Base-by-base conservation (phyloP, 2,329 filamentous ascomycete species). In the Diaporthe vaccinii region DNA sequence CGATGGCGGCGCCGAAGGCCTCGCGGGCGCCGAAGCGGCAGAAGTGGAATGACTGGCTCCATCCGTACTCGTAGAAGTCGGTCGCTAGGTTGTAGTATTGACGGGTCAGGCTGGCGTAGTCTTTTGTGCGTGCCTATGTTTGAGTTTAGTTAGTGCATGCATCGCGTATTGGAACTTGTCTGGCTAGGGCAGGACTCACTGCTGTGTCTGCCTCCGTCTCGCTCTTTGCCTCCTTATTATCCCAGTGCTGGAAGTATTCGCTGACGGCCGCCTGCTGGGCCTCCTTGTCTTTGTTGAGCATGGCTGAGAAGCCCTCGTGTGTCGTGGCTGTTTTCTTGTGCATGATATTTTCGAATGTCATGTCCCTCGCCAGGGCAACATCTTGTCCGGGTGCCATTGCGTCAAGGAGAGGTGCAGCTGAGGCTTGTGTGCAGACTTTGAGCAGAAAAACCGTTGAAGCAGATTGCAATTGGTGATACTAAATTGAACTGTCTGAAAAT, bases 31-130 rank as follows among this genome's bases (percentile, higher is more conserved):
- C 91, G 84, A 94, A 94, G 76, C 93, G 92, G 85, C 92, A 94
- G 89, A 95, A 95, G 84, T 95, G 93, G 88, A 95, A 95, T 34
- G 91, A 93, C 77, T 91, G 88, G 62, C 91, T 91, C 93, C 93
- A 95, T 78, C 93, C 93, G 80, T 94, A 92, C 86, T 95, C 93
- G 85, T 94, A 94, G 76, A 94, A 85, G 79, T 93, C 92, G 75
- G 92, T 94, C 36, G 91, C 92, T 72, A 94, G 88, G 84, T 94
- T 93, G 86, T 94, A 94, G 87, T 94, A 94, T 17, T 77, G 76
- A 3, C 74, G 58, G 22, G 76, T 77, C 28, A 77, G 70, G 51
- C 74, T 72, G 65, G 74, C 76, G 55, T 76, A 77, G 62, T 77
- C 74, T 39, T 70, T 73, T 53, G 67, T 69, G 12, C 76, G 70